These are phyloP conservation scores for Trametes sanguinea DNA, from an alignment of 768 basidiomycete genomes.

Conservation along the genomic window DNA sequence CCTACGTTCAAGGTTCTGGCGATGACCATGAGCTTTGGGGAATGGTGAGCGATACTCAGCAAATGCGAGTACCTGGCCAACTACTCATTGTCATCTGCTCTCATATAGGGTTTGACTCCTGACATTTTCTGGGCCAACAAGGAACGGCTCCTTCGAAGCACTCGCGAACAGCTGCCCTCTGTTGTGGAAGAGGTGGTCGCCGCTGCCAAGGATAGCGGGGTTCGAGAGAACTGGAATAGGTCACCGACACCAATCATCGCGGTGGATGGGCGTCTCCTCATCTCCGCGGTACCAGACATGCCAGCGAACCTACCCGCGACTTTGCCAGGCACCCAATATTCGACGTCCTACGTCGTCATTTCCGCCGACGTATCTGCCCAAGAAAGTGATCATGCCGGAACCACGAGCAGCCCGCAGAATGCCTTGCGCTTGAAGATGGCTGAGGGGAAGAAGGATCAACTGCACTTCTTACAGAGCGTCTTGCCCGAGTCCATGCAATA, in stretches of 20 bases:
- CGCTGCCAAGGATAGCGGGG: not conserved
- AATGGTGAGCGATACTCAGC: constrained; percentile 46
- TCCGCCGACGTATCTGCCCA: not conserved
- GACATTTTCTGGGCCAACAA: constrained; percentile 67
- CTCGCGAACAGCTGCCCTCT: constrained; percentile 50
- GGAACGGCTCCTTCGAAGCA: constrained; percentile 46
- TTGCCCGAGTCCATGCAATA: constrained; percentile 54
- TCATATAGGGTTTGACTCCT: constrained; percentile 71
- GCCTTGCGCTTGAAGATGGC: constrained; percentile 25
- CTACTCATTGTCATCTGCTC: not conserved
- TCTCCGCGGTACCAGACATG: constrained; percentile 40
- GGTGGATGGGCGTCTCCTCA: constrained; percentile 43
- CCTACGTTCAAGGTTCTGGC: constrained; percentile 91
- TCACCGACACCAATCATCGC: constrained; percentile 37
- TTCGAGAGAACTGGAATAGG: constrained; percentile 13
- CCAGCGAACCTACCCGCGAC: constrained; percentile 15
- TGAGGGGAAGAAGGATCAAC: constrained; percentile 30
- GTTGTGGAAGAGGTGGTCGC: constrained; percentile 39
- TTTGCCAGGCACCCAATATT: constrained; percentile 1
- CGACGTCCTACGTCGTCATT: constrained; percentile 36
- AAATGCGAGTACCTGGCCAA: no score
- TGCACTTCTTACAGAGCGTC: constrained; percentile 39
- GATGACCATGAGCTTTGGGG: constrained; percentile 95
- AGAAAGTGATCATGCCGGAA: not conserved
- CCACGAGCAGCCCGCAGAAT: not conserved